These are phyloP conservation scores for Microbotryum saponariae DNA, from an alignment of 1,284 basidiomycete species.

Conservation along the genomic window DNA sequence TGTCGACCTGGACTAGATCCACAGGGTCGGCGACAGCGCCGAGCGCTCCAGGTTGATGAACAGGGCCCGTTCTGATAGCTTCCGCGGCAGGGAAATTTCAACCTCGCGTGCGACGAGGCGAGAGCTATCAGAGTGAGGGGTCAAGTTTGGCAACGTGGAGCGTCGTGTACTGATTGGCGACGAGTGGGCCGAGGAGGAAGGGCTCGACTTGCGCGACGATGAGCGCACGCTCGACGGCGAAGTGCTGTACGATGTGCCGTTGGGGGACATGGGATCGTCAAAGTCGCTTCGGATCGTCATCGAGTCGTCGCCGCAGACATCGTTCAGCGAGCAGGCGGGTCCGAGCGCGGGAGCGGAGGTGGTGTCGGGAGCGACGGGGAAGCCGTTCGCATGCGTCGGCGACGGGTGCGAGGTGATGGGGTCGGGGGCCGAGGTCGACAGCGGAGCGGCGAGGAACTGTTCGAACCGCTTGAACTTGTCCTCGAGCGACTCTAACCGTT, in stretches of 20 bases:
- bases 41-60: too few species aligned
- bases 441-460: not conserved
- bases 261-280: too few species aligned
- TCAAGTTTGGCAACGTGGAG: too few species aligned
- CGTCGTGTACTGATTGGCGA: too few species aligned
- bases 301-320: too few species aligned
- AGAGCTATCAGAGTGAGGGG: conserved; percentile 11
- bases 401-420: not conserved
- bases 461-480: conserved; percentile 6
- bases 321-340: conserved; percentile 26
- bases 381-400: not conserved
- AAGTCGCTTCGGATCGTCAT: too few species aligned
- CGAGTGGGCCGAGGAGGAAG: too few species aligned
- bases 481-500: conserved; percentile 19
- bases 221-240: too few species aligned
- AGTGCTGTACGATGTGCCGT: too few species aligned
- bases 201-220: too few species aligned
- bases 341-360: conserved; percentile 5
- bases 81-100: conserved; percentile 25
- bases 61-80: conserved; percentile 6
- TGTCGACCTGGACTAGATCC: conserved; percentile 5
- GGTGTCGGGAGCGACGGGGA: not conserved
- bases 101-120: conserved; percentile 30
- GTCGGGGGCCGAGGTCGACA: not conserved
- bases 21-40: not conserved